phyloP scores from a whole-genome alignment of 371 early-diverging fungal genomes.

The Rhizopus microsporus region DNA sequence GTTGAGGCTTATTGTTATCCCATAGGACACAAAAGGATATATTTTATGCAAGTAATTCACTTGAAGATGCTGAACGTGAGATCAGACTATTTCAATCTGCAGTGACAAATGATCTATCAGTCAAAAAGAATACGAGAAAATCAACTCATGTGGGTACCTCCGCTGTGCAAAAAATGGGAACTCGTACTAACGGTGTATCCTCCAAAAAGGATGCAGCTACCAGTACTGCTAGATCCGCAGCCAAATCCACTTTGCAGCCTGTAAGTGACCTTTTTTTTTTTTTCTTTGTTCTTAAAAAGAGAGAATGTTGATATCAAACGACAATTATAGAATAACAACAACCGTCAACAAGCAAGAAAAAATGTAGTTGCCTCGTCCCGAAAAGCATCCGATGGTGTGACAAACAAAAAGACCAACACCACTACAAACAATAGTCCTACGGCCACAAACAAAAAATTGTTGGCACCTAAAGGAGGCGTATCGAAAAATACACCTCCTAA shows the following conservation, averaged over 20 bases:
- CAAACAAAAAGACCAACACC: background rate
- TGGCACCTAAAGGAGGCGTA: slow-evolving; percentile 25
- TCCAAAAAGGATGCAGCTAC: too few relatives aligned
- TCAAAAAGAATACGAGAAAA: background rate
- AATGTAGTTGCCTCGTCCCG: background rate
- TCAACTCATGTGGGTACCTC: background rate
- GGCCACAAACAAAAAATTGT: slow-evolving; percentile 7
- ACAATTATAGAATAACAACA: background rate
- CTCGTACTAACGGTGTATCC: background rate
- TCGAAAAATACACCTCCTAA: slow-evolving; percentile 29
- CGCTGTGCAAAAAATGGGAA: background rate
- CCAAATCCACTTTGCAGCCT: too few relatives aligned
- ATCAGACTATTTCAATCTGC: slow-evolving; percentile 11
- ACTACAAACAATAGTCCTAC: background rate
- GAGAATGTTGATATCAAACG: too few relatives aligned
- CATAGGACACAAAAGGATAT: slow-evolving; percentile 5
- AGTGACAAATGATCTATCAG: slow-evolving; percentile 1
- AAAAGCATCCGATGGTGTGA: slow-evolving; percentile 4
- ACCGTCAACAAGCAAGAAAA: background rate
- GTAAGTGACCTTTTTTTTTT: too few relatives aligned
- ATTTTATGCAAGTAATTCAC: background rate
- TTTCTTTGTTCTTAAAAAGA: too few relatives aligned
- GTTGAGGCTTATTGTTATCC: slow-evolving; percentile 1
- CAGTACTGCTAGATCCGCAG: too few relatives aligned
- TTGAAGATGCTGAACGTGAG: slow-evolving; percentile 15